Evolutionary conservation across 176 grass and related monocot species (phyloP), one percentile per base, ranked within the genome.

Genomic region (Hyparrhenia diplandra): DNA sequence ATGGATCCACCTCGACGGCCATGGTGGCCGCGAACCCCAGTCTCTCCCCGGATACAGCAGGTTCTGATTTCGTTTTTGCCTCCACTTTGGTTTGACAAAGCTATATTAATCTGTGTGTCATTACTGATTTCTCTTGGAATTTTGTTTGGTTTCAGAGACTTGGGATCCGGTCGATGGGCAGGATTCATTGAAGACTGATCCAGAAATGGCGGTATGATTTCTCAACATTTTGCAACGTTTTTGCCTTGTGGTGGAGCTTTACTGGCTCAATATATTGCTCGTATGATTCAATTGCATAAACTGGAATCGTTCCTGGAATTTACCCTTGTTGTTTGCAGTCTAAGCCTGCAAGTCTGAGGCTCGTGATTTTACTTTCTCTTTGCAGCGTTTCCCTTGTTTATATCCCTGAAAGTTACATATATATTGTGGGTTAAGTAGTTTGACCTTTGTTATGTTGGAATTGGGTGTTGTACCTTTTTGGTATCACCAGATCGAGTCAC

Each of bases 101-200:
- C 29, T 31, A 30, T 12, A 18, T 51, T 51, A 52, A 41, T 84
- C 74, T 65, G 24, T 70, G 61, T n/a, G 63, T 29, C 81, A 46
- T 52, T 45, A 39, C 69, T 75, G 83, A 87, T 84, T 90, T 78
- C 9, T 37, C 36, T 37, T 37, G 73, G 73, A 30, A 62, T 31
- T 65, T 34, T 61, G 65, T 61, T 84, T 85, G 71, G 39, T 88
- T 84, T 69, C 85, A 98, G 95, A 98, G 86, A 94, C n/a, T n/a
- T n/a, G n/a, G n/a, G n/a, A 90, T 75, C 77, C 93, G 86, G 88
- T 98, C 57, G 94, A 94, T 84, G 90, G 93, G 69, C 95, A 94
- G 88, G 92, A 90, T 77, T 94, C 92, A 4, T 82, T 92, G 83
- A 94, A 98, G 88, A 94, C 86, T 76, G 92, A 98, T 83, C 88